phyloP scores from a whole-genome alignment of 345 rosid genomes.

The Litchi chinensis region DNA sequence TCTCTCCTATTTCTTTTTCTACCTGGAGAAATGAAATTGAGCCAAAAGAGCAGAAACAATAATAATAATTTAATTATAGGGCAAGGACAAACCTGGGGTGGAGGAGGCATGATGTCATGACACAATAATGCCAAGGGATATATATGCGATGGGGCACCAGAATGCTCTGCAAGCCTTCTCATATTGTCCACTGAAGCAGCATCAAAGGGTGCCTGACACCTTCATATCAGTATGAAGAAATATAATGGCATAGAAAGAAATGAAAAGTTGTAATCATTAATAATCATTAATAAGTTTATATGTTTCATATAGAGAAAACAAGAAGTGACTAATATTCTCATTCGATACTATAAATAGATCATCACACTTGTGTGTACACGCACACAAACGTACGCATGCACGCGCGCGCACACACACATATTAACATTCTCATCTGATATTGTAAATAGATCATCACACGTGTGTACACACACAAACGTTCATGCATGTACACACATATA shows the following conservation, averaged over 20 bases:
- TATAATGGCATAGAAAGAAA: conserved; percentile 21
- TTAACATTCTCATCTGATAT: no score
- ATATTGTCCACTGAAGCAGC: conserved; percentile 90
- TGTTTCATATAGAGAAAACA: not conserved
- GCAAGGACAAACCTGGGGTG: conserved; percentile 51
- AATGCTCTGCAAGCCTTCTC: conserved; percentile 84
- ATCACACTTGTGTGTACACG: not conserved
- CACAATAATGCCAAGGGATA: conserved; percentile 84
- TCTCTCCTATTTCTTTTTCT: conserved; percentile 96
- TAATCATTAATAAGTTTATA: not conserved
- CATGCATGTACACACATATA: no score
- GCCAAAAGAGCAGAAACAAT: conserved; percentile 20
- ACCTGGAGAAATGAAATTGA: conserved; percentile 51
- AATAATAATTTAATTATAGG: conserved; percentile 15
- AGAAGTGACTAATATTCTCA: not conserved
- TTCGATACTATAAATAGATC: not conserved
- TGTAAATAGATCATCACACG: no score
- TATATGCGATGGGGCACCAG: conserved; percentile 79
- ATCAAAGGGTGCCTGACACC: conserved; percentile 87
- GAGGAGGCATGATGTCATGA: conserved; percentile 97
- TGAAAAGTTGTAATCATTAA: conserved; percentile 1
- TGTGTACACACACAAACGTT: no score
- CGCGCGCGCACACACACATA: no score
- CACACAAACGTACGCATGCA: no score
- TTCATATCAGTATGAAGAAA: conserved; percentile 40